Base-by-base conservation (phyloP, 2,329 filamentous ascomycete genomes). In the Furcasterigmium sp. region DNA sequence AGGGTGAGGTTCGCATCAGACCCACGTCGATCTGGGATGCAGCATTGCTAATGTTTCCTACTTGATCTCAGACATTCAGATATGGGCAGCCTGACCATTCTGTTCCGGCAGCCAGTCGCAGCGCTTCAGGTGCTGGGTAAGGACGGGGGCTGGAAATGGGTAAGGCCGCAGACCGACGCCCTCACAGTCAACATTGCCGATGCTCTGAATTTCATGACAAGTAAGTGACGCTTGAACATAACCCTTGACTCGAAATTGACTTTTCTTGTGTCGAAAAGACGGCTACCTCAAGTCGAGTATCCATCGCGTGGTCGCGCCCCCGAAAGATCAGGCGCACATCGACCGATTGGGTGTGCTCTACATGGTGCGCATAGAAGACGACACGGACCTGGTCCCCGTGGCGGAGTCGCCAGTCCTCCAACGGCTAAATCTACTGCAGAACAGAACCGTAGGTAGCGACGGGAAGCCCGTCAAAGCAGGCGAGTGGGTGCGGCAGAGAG, bases 101-200 rank as follows among this genome's bases (percentile, higher is more conserved):
- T 80, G 1, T 79, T 80, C 60, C 67, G 73, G 1, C 75, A 79
- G 46, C 75, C 75, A 0, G 66, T 80, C 13, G 72, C 74, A 0
- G 74, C 69, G 1, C 59, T 79, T 10, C 75, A 80, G 51, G 69
- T 73, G 4, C 56, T 60, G 3, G 63, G 68, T 1, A 64, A 70
- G n/a, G 62, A 69, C 8, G 70, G 68, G 4, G 41, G 53, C 4
- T 59, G 58, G 57, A 59, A 56, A 45, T 52, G 56, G 45, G 56
- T 58, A 5, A 46, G 48, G 9, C 55, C 56, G 15, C 53, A 42
- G 47, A 49, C 23, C 44, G 56, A 55, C 5, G 69, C 66, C 1
- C 68, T 75, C 19, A 73, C 69, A 2, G 69, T 72, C 25, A 75
- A 74, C 29, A 65, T 70, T 4, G 68, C 66, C 5, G 71, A 75